Percentiles rank a stretch among this genome's conserved stretches.
Evolutionary conservation across 2,329 filamentous ascomycete species (phyloP).

Genomic region (Claviceps digitariae): DNA sequence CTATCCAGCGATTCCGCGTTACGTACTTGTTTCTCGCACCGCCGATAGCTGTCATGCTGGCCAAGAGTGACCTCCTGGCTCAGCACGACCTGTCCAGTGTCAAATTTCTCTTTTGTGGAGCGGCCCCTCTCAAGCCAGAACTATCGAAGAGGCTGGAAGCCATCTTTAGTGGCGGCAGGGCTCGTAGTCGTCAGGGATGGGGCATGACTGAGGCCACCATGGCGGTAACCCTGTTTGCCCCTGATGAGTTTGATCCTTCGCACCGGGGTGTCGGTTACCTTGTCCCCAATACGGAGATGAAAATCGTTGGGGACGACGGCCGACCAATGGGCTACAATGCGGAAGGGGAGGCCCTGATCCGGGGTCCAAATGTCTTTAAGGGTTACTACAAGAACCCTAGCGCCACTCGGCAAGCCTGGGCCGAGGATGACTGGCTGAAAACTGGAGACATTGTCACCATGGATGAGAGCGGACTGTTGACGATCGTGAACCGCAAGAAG

Average conservation of each 20-base stretch:
- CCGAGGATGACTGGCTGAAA: not conserved
- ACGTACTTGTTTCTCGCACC: slow-evolving; percentile 56
- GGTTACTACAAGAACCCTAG: not conserved
- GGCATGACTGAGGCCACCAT: slow-evolving; percentile 58
- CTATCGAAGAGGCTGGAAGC: slow-evolving; percentile 46
- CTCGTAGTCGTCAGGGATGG: slow-evolving; percentile 15
- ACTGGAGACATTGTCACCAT: not conserved
- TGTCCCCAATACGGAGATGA: slow-evolving; percentile 67
- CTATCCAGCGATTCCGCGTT: slow-evolving; percentile 58
- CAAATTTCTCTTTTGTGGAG: slow-evolving; percentile 52
- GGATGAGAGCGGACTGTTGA: not conserved
- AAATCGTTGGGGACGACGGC: slow-evolving; percentile 17
- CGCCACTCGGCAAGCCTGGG: not conserved
- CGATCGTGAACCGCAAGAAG: not conserved
- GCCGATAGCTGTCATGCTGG: slow-evolving; percentile 63
- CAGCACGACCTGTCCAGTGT: slow-evolving; percentile 62
- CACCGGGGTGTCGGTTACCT: slow-evolving; percentile 35
- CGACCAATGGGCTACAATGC: not conserved
- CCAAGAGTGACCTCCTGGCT: slow-evolving; percentile 44
- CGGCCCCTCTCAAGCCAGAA: slow-evolving; percentile 60
- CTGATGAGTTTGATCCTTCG: slow-evolving; percentile 20
- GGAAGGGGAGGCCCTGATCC: not conserved
- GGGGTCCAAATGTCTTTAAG: not conserved
- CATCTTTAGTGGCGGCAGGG: slow-evolving; percentile 12
- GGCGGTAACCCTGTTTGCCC: slow-evolving; percentile 55